Evolutionary conservation across 2,329 filamentous ascomycete species (phyloP), one percentile per base, ranked within the genome.

Genomic region (Fulvia fulva): DNA sequence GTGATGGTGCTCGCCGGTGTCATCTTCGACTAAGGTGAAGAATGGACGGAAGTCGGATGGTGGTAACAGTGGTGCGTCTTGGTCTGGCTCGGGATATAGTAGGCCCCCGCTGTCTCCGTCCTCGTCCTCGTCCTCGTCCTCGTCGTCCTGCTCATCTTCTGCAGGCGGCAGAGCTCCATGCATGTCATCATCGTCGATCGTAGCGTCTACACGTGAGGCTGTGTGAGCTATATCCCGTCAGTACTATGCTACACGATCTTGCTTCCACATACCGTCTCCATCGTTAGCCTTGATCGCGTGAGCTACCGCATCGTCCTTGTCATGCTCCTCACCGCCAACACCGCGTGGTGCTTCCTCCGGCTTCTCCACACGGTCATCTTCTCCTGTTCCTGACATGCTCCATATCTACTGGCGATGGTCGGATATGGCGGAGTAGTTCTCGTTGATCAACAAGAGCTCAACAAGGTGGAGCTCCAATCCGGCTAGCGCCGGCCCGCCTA

Each of bases 11-110:
- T 89, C 84, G 67, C 85, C 82, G 8, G 84, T 87, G n/a, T 84
- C 82, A 11, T 96, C 91, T 70, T 90, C 86, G 63, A 97, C 81
- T 44, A 97, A 80, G 0, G 90, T 88, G 78, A 96, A 97, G 78
- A 96, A 88, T 2, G 91, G 90, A 46, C 85, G 81, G 73, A 96
- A 93, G 77, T 72, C 76, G 60, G 75, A 70, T 2, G 74, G 75
- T 28, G 67, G 63, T 11, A 65, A 59, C 1, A 69, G 59, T 45
- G 49, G 37, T 30, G 28, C 54, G 16, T 62, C 51, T 19, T 64
- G 58, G 19, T 63, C 53, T 19, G 62, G 44, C 50, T 65, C 61
- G 16, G 63, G 63, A 32, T 65, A 65, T 46, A 61, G 53, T 14
- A 57, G n/a, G 12, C 28, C 28, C 12, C 8, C 2, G 28, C 12